Evolutionary conservation across 805 yeast species (phyloP).

Genomic region (Saccharomyces jurei): DNA sequence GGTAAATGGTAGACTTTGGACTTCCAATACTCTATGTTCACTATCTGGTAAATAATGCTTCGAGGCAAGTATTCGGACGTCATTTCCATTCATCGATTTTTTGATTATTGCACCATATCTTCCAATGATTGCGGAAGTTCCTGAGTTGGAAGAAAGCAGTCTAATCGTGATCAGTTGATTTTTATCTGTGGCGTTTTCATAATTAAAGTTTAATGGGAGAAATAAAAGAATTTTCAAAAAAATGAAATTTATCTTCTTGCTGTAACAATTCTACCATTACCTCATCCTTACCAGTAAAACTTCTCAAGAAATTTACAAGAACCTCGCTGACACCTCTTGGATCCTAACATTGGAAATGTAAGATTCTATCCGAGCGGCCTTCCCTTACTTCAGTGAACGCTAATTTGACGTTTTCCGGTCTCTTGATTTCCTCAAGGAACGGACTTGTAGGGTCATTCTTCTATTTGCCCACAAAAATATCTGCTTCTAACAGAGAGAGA

Average conservation of each 20-base stretch:
- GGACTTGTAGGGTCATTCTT: conserved; percentile 68
- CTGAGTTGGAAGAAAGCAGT: conserved; percentile 69
- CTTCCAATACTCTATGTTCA: conserved; percentile 76
- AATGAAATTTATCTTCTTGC: conserved; percentile 21
- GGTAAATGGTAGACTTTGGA: conserved; percentile 64
- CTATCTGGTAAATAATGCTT: conserved; percentile 72
- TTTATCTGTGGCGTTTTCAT: conserved; percentile 7
- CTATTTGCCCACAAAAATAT: background rate
- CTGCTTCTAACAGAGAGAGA: background rate
- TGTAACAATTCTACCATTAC: background rate
- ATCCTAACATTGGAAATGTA: no score
- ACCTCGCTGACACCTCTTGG: no score
- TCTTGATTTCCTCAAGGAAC: no score
- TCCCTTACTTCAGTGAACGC: no score
- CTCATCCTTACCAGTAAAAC: no score
- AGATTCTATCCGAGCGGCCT: no score
- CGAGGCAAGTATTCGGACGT: conserved; percentile 78
- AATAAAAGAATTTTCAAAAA: conserved; percentile 20
- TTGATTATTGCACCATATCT: conserved; percentile 72
- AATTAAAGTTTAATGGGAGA: conserved; percentile 11
- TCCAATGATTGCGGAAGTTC: conserved; percentile 82
- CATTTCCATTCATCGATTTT: conserved; percentile 45
- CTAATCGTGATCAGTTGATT: conserved; percentile 35
- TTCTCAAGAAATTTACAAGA: no score
- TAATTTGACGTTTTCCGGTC: no score